A percentile compares a stretch with the other conserved stretches of the same genome.
Conservation (phyloP, 768 basidiomycete species). For the Albatrellus ellisii region DNA sequence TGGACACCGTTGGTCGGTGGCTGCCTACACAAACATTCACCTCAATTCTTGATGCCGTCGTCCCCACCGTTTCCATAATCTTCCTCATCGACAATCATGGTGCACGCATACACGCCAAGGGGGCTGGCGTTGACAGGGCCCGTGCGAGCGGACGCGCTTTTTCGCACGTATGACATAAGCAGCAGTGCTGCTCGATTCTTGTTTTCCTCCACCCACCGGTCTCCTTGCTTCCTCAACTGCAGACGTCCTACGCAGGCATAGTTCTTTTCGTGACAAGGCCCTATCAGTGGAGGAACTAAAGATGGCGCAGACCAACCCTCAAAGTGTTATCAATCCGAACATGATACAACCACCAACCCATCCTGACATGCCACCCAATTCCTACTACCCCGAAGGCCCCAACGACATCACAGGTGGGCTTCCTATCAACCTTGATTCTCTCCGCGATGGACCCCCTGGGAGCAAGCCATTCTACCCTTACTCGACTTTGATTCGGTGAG, state of each 20-base stretch:
- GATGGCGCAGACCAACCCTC: conserved; percentile 26
- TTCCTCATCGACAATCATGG: conserved; percentile 4
- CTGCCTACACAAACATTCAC: conserved; percentile 40
- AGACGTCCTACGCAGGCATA: neutral
- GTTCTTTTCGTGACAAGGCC: too few species aligned
- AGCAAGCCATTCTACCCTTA: conserved; percentile 89
- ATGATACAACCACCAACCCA: conserved; percentile 33
- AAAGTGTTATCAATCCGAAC: conserved; percentile 48
- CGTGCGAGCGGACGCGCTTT: conserved; percentile 32
- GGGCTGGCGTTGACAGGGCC: conserved; percentile 26
- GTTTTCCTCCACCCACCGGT: conserved; percentile 20
- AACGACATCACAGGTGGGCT: conserved; percentile 74
- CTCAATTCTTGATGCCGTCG: conserved; percentile 20
- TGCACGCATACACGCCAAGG: neutral
- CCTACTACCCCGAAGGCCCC: conserved; percentile 60
- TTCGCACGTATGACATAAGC: conserved; percentile 40
- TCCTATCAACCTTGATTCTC: conserved; percentile 77
- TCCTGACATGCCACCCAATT: conserved; percentile 27
- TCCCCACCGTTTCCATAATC: conserved; percentile 15
- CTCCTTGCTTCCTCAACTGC: conserved; percentile 17
- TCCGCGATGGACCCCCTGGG: conserved; percentile 78
- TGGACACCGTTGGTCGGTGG: conserved; percentile 54
- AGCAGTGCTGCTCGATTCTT: conserved; percentile 32
- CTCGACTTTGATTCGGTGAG: conserved; percentile 80
- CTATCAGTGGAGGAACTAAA: too few species aligned